Evolutionary conservation across 164 flowering plant species (phyloP).

Genomic region (Taxillus chinensis): DNA sequence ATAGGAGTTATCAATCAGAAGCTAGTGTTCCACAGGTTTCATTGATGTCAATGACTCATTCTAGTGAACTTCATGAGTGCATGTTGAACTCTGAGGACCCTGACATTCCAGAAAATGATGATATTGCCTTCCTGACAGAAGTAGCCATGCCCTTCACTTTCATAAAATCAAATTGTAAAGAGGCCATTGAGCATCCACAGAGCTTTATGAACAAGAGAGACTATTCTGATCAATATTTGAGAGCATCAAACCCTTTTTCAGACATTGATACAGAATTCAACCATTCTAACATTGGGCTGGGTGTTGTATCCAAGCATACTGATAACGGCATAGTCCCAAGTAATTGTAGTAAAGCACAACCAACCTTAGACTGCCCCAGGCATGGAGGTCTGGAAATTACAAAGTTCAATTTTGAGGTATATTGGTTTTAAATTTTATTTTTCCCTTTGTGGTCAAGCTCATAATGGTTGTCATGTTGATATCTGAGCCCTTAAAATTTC

Average conservation of each 20-base stretch:
- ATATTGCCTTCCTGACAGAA: neutral
- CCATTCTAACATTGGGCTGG: neutral
- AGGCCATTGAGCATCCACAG: neutral
- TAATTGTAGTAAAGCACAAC: slow-evolving; percentile 7
- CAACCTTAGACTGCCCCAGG: slow-evolving; percentile 3
- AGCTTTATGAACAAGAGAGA: neutral
- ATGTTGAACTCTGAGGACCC: slow-evolving; percentile 2
- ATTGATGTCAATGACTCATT: neutral
- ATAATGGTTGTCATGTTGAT: neutral
- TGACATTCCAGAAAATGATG: slow-evolving; percentile 5
- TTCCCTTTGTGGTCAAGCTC: neutral
- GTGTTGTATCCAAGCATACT: slow-evolving; percentile 4
- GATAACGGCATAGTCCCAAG: slow-evolving; percentile 8
- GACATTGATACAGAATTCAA: neutral
- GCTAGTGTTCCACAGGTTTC: neutral
- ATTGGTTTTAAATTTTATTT: neutral
- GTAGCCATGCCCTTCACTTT: neutral
- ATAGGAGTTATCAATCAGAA: slow-evolving; percentile 5
- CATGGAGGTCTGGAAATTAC: slow-evolving; percentile 4
- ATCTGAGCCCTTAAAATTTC: neutral
- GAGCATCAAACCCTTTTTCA: slow-evolving; percentile 2
- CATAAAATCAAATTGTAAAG: neutral
- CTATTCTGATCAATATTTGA: slow-evolving; percentile 9
- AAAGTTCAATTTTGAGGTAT: slow-evolving; percentile 13
- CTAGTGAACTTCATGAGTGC: neutral